Evolutionary conservation across 2,329 filamentous ascomycete genomes (phyloP).

Genomic region (Ophiosphaerella herpotricha): DNA sequence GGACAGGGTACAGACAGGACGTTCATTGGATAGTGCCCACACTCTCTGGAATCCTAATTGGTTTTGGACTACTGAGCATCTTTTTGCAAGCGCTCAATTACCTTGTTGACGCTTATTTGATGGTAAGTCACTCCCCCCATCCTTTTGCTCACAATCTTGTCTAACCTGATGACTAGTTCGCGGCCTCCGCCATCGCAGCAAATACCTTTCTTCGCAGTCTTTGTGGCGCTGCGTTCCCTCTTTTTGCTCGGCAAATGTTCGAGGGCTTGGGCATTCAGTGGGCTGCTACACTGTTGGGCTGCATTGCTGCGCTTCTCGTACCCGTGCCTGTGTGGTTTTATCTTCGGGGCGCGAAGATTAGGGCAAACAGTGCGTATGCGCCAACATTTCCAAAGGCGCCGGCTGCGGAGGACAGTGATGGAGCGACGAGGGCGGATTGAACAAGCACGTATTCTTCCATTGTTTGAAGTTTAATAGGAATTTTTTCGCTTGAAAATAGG

Average conservation of each 20-base stretch:
- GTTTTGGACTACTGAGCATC: slow-evolving; percentile 62
- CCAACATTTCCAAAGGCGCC: slow-evolving; percentile 36
- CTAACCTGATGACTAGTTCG: slow-evolving; percentile 42
- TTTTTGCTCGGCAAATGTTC: slow-evolving; percentile 63
- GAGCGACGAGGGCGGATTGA: too few species aligned
- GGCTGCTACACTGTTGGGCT: slow-evolving; percentile 52
- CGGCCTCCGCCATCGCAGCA: slow-evolving; percentile 60
- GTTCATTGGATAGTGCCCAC: slow-evolving; percentile 52
- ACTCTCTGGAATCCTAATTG: slow-evolving; percentile 56
- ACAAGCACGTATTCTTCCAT: too few species aligned
- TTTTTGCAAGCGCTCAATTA: slow-evolving; percentile 65
- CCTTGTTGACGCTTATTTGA: slow-evolving; percentile 64
- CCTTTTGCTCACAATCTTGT: neutral
- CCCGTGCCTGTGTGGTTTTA: slow-evolving; percentile 54
- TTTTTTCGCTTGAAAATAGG: too few species aligned
- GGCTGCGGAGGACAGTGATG: slow-evolving; percentile 9
- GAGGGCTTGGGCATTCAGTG: slow-evolving; percentile 57
- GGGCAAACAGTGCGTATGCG: slow-evolving; percentile 50
- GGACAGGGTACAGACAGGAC: slow-evolving; percentile 49
- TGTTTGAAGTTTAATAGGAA: too few species aligned
- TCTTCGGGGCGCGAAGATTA: slow-evolving; percentile 49
- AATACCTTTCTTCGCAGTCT: slow-evolving; percentile 60
- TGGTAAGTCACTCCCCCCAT: slow-evolving; percentile 34
- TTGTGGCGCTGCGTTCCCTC: slow-evolving; percentile 57
- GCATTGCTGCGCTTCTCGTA: slow-evolving; percentile 49